These are phyloP conservation scores for Crithidia mellificae DNA, from an alignment of 208 protist species.

Conservation along the genomic window DNA sequence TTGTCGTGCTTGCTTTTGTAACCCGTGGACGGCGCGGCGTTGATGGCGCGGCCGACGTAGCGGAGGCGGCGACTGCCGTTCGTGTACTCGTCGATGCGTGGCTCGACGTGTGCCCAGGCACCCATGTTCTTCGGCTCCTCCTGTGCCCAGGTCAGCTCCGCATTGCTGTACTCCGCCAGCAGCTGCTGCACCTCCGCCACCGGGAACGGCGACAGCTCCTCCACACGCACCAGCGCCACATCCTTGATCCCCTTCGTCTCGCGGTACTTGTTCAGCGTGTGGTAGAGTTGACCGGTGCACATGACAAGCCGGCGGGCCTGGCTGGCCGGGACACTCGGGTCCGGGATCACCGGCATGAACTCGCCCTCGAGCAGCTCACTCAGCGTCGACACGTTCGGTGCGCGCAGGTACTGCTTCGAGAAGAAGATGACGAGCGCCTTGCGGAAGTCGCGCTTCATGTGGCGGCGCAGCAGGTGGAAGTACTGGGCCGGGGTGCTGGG, in stretches of 20 bases:
- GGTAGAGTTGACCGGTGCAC: conserved; percentile 98
- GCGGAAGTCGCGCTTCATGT: conserved; percentile 97
- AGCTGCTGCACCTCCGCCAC: conserved; percentile 91
- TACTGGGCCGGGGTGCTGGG: conserved; percentile 98
- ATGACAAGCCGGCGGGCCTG: conserved; percentile 93
- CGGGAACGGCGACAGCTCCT: conserved; percentile 98
- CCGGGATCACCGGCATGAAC: conserved; percentile 85
- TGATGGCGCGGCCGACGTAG: conserved; percentile 67
- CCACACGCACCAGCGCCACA: conserved; percentile 92
- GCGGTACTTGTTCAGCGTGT: conserved; percentile 85
- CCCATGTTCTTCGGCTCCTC: conserved; percentile 98
- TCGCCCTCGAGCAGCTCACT: conserved; percentile 49
- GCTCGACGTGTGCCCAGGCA: conserved; percentile 87
- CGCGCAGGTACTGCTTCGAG: conserved; percentile 90
- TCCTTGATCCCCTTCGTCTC: conserved; percentile 55
- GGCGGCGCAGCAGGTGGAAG: conserved; percentile 98
- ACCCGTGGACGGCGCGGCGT: conserved; percentile 61
- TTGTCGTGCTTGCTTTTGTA: conserved; percentile 75
- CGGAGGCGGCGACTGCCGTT: conserved; percentile 52
- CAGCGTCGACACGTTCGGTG: conserved; percentile 82
- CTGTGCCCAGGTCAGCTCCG: conserved; percentile 95
- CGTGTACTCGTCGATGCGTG: conserved; percentile 82
- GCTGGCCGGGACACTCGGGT: conserved; percentile 55
- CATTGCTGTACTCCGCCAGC: conserved; percentile 83
- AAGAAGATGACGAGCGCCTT: conserved; percentile 97